Conservation (phyloP, 768 basidiomycete species). For the Auriculariales sp. region DNA sequence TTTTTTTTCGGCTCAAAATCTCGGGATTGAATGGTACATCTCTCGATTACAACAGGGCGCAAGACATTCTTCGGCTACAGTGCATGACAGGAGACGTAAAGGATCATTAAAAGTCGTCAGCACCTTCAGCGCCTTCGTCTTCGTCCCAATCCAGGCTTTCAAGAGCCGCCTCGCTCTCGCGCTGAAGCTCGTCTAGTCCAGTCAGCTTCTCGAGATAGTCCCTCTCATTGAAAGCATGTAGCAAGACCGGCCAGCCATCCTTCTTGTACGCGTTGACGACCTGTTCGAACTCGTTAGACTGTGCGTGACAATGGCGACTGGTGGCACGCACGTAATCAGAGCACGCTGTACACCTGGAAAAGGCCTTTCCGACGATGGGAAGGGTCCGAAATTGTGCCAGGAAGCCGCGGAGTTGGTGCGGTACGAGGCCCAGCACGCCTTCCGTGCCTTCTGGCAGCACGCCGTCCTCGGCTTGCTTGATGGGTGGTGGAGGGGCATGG, state of each 20-base stretch:
- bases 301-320: too few species aligned
- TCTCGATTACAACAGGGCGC: too few species aligned
- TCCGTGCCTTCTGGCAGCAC: constrained; percentile 17
- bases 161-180: constrained; percentile 56
- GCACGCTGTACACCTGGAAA: constrained; percentile 81
- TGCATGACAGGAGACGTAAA: too few species aligned
- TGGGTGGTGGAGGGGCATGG: constrained; percentile 58
- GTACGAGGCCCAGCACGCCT: constrained; percentile 72
- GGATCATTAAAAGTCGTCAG: constrained; percentile 6
- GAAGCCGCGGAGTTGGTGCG: constrained; percentile 88
- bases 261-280: constrained; percentile 68
- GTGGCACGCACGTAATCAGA: constrained; percentile 60
- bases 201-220: constrained; percentile 63
- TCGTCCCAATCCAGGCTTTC: constrained; percentile 71
- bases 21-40: too few species aligned
- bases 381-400: constrained; percentile 77
- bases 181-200: constrained; percentile 63
- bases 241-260: constrained; percentile 67
- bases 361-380: constrained; percentile 75
- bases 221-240: constrained; percentile 72
- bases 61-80: too few species aligned
- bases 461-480: constrained; percentile 15
- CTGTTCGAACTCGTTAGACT: too few species aligned
- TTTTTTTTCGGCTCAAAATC: too few species aligned
- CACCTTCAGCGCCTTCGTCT: constrained; percentile 31